Evolutionary conservation across 1,284 basidiomycete species (phyloP).

Genomic region (Tremellales sp.): DNA sequence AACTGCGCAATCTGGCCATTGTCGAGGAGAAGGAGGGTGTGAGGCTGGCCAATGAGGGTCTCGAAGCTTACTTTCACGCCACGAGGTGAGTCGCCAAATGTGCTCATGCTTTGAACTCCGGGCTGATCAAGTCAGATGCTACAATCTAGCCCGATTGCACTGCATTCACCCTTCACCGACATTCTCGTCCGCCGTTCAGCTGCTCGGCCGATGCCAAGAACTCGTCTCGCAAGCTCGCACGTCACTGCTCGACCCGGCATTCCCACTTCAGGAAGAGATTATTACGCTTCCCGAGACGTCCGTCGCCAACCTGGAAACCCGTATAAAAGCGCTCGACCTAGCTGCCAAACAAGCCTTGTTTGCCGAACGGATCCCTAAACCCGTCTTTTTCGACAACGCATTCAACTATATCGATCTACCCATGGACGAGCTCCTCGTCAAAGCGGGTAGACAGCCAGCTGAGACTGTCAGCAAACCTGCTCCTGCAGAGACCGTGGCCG

Average conservation of each 20-base stretch:
- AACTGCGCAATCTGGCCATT: slow-evolving; percentile 73
- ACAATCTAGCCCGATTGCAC: slow-evolving; percentile 45
- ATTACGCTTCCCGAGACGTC: slow-evolving; percentile 25
- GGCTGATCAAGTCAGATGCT: slow-evolving; percentile 22
- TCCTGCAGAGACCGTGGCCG: slow-evolving; percentile 2
- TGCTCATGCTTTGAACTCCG: neutral
- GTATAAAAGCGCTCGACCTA: slow-evolving; percentile 54
- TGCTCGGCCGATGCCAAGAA: slow-evolving; percentile 30
- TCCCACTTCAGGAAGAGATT: slow-evolving; percentile 34
- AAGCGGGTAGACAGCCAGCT: slow-evolving; percentile 58
- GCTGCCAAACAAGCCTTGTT: slow-evolving; percentile 75
- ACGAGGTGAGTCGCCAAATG: slow-evolving; percentile 57
- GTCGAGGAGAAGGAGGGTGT: slow-evolving; percentile 84
- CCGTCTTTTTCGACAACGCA: slow-evolving; percentile 88
- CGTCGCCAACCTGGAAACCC: slow-evolving; percentile 56
- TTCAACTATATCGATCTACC: slow-evolving; percentile 83
- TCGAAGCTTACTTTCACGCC: slow-evolving; percentile 68
- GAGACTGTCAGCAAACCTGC: slow-evolving; percentile 7
- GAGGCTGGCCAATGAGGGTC: slow-evolving; percentile 67
- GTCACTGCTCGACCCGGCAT: slow-evolving; percentile 19
- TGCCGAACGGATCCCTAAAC: slow-evolving; percentile 73
- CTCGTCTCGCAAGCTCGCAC: slow-evolving; percentile 26
- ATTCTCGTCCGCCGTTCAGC: slow-evolving; percentile 40
- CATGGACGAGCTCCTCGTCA: slow-evolving; percentile 67
- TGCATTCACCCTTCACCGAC: slow-evolving; percentile 44